Evolutionary conservation across 805 yeast genomes (phyloP).

Genomic region (Saturnispora sanitii): DNA sequence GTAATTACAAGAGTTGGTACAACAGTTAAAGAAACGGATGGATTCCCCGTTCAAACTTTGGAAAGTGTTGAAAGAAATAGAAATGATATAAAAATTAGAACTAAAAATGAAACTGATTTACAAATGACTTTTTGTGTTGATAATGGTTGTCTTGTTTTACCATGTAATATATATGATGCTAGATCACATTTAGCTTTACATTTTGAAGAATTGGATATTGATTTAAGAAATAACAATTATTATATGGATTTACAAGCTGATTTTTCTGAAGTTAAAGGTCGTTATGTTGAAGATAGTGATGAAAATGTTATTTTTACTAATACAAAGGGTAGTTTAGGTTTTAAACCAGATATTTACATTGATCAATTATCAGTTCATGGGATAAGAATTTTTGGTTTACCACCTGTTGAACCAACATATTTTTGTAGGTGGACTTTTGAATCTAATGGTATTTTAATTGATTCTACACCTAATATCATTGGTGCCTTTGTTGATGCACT

Average conservation of each 20-base stretch:
- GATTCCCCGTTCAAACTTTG: constrained; percentile 2
- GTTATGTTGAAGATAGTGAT: constrained; percentile 18
- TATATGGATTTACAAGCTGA: constrained; percentile 88
- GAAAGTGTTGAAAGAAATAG: constrained; percentile 15
- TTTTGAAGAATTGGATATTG: constrained; percentile 61
- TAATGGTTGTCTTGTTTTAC: constrained; percentile 64
- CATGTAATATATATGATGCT: constrained; percentile 56
- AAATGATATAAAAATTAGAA: constrained; percentile 26
- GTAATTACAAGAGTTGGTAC: constrained; percentile 6
- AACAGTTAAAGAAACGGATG: constrained; percentile 10
- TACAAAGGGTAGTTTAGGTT: constrained; percentile 17
- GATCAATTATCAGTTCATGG: constrained; percentile 66
- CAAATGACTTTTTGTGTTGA: constrained; percentile 60
- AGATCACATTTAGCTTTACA: constrained; percentile 50
- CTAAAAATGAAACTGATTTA: constrained; percentile 68
- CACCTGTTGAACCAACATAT: constrained; percentile 82
- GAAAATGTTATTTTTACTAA: constrained; percentile 19
- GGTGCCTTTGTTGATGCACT: constrained; percentile 34
- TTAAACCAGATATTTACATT: constrained; percentile 38
- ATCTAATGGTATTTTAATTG: constrained; percentile 46
- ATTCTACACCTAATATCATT: constrained; percentile 39
- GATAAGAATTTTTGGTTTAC: constrained; percentile 87
- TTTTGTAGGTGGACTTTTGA: constrained; percentile 85
- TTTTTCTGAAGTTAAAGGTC: constrained; percentile 45
- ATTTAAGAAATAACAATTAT: constrained; percentile 78